Percentiles rank a stretch among this genome's conserved stretches.
phyloP scores from a whole-genome alignment of 2,329 filamentous ascomycete genomes.

The Alternaria brassicae region DNA sequence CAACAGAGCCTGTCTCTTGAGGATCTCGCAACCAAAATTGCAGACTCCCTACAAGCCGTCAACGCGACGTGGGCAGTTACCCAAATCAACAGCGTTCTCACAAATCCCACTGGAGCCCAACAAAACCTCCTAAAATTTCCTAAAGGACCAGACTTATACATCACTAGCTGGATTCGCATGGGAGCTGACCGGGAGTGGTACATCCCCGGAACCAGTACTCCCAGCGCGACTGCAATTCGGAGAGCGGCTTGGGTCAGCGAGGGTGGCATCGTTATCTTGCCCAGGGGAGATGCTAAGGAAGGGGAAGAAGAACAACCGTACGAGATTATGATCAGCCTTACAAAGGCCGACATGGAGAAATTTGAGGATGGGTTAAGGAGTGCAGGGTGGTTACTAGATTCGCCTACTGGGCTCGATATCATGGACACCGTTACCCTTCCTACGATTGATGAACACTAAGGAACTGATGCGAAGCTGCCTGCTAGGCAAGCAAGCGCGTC shows the following conservation, averaged over 20 bases:
- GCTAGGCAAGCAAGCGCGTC: background rate
- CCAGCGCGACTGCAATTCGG: conserved; percentile 27
- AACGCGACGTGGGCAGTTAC: background rate
- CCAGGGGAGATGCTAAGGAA: conserved; percentile 13
- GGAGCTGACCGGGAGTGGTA: conserved; percentile 31
- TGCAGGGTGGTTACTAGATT: conserved; percentile 10
- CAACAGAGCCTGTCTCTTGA: background rate
- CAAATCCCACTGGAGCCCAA: background rate
- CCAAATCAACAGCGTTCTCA: conserved; percentile 1
- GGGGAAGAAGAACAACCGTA: conserved; percentile 7
- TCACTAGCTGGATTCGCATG: conserved; percentile 40
- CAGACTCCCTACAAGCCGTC: conserved; percentile 1
- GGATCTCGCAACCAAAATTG: background rate
- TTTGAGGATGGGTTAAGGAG: conserved; percentile 16
- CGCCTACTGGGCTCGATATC: background rate
- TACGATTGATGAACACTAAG: too few species aligned
- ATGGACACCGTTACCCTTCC: background rate
- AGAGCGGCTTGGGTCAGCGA: conserved; percentile 29
- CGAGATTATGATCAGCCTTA: conserved; percentile 28
- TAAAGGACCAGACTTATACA: conserved; percentile 36
- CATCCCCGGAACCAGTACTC: conserved; percentile 29
- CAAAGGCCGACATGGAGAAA: conserved; percentile 27
- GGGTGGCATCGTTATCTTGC: conserved; percentile 34
- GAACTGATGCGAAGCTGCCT: background rate
- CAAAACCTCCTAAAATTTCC: conserved; percentile 2